These are phyloP conservation scores for Ogataea trehalophila DNA, from an alignment of 805 yeast genomes.

Conservation along the genomic window DNA sequence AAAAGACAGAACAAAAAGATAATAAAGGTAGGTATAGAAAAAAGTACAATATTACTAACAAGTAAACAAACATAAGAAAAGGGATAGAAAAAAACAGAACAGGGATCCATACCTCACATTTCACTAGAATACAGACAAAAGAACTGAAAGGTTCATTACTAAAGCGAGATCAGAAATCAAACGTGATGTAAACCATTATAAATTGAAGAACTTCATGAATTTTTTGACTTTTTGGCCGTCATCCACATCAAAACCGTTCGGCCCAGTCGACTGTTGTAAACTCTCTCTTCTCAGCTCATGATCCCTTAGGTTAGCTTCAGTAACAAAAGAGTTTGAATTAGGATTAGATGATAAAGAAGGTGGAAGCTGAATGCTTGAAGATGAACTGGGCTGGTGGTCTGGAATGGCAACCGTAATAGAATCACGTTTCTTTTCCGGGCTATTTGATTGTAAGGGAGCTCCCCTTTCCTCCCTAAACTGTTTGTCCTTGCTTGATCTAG, in stretches of 20 bases:
- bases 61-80: too few relatives aligned
- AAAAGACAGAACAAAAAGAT: too few relatives aligned
- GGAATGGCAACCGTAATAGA: constrained; percentile 7
- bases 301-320: background rate
- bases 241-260: background rate
- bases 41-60: too few relatives aligned
- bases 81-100: too few relatives aligned
- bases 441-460: background rate
- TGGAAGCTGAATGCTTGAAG: constrained; percentile 1
- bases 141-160: background rate
- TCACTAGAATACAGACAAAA: background rate
- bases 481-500: too few relatives aligned
- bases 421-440: background rate
- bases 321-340: constrained; percentile 2
- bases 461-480: background rate
- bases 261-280: background rate
- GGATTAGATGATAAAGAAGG: constrained; percentile 5
- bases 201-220: constrained; percentile 26
- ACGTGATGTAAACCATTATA: constrained; percentile 6
- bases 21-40: too few relatives aligned
- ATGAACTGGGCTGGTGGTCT: background rate
- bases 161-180: background rate
- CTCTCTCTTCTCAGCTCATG: constrained; percentile 1
- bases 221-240: constrained; percentile 21
- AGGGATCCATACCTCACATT: too few relatives aligned